These are phyloP conservation scores for Trichoderma sp. DNA, from an alignment of 2,329 filamentous ascomycete genomes.

Conservation along the genomic window DNA sequence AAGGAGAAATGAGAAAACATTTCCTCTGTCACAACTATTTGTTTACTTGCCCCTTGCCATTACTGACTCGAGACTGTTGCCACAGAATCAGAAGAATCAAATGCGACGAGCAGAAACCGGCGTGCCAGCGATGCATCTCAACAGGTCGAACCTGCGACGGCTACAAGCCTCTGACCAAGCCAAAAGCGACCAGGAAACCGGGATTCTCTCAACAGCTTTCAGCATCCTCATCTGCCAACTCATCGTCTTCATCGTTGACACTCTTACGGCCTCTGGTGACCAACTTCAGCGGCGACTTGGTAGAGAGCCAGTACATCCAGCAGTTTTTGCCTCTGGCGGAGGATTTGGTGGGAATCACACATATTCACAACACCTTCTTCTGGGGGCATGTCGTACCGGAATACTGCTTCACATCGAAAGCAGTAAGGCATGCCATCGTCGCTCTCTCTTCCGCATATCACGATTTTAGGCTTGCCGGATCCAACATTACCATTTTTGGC, in stretches of 20 bases:
- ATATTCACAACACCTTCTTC: conserved; percentile 35
- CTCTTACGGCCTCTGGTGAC: conserved; percentile 38
- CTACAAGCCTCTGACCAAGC: conserved; percentile 34
- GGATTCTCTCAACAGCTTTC: conserved; percentile 20
- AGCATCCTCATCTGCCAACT: conserved; percentile 9
- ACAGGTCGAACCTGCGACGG: conserved; percentile 41
- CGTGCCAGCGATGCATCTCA: conserved; percentile 39
- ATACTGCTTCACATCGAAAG: conserved; percentile 35
- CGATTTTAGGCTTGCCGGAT: conserved; percentile 29
- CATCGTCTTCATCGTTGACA: conserved; percentile 8
- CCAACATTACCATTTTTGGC: conserved; percentile 24
- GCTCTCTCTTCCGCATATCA: conserved; percentile 39
- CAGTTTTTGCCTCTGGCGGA: conserved; percentile 38
- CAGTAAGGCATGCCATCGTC: conserved; percentile 39
- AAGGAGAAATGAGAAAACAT: neutral
- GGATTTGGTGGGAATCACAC: conserved; percentile 35
- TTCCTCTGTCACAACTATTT: neutral
- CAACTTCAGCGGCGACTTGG: conserved; percentile 40
- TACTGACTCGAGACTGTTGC: neutral
- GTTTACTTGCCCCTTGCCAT: neutral
- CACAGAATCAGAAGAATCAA: conserved; percentile 41
- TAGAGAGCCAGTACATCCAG: conserved; percentile 41
- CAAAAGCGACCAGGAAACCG: conserved; percentile 14
- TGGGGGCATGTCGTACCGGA: conserved; percentile 37
- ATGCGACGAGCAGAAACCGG: conserved; percentile 40